phyloP scores from a whole-genome alignment of 352 stramenopile genomes.

The Pythium volutum region DNA sequence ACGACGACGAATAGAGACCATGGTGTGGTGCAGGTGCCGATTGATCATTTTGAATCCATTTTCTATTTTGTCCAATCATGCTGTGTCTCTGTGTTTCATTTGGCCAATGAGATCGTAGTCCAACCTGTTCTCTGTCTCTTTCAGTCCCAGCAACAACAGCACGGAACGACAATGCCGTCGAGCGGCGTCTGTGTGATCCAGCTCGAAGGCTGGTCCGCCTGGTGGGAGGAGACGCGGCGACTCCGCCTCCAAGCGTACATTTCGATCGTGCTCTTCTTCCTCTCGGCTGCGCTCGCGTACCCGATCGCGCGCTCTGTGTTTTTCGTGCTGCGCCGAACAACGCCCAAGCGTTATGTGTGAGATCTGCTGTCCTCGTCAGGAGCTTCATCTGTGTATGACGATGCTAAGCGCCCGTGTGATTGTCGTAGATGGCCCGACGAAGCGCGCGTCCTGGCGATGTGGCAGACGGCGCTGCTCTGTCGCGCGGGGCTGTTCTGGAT shows the following conservation, averaged over 20 bases:
- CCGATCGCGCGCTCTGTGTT: slow-evolving; percentile 69
- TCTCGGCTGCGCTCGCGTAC: slow-evolving; percentile 65
- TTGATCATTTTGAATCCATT: neutral
- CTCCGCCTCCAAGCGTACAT: slow-evolving; percentile 56
- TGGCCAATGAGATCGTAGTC: neutral
- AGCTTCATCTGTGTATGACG: neutral
- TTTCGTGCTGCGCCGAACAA: slow-evolving; percentile 56
- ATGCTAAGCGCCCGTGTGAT: neutral
- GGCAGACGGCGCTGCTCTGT: slow-evolving; percentile 68
- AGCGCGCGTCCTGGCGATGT: slow-evolving; percentile 61
- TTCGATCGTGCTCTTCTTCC: slow-evolving; percentile 75
- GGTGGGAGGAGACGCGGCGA: slow-evolving; percentile 52
- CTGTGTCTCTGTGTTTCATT: neutral
- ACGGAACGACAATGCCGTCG: slow-evolving; percentile 5
- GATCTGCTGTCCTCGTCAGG: neutral
- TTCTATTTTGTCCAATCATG: slow-evolving; percentile 30
- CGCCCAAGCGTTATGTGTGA: slow-evolving; percentile 55
- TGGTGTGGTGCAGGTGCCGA: too few species aligned
- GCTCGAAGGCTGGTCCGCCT: slow-evolving; percentile 47
- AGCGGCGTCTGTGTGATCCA: slow-evolving; percentile 47
- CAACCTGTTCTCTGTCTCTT: neutral
- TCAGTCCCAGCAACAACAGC: neutral
- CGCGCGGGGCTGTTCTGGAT: slow-evolving; percentile 69
- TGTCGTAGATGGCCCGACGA: slow-evolving; percentile 58
- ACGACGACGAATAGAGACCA: slow-evolving; percentile 31